Base-by-base conservation (phyloP, 2,329 filamentous ascomycete genomes). In the Clonostachys sp. region DNA sequence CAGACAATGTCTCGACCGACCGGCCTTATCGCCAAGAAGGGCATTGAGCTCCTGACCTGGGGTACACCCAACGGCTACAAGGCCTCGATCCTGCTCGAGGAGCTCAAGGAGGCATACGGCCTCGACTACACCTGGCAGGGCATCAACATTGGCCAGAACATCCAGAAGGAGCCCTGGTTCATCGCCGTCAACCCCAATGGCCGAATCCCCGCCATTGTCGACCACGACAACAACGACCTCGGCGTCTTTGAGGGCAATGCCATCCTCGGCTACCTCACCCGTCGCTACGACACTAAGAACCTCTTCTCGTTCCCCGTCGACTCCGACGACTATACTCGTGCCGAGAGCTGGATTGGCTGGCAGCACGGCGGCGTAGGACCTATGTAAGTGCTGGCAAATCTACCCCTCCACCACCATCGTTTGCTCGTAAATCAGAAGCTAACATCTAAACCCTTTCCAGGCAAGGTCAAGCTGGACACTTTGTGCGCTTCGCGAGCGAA, bases 41-140 rank as follows among this genome's bases (percentile, higher is more conserved):
- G 83, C 63, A 81, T 86, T 50, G 82, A 86, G 67, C 74, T 85
- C 50, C 67, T 86, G 34, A 86, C 81, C 1, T 78, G 70, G 52
- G 68, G 71, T 68, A 96, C 91, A 45, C 90, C 91, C 40, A 96
- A 96, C 68, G 90, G 91, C 53, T 86, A 94, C 75, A 95, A 95
- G 66, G 81, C 90, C 52, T 91, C 88, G 48, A 95, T 95, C 54
- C 78, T 89, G 12, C 72, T 96, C 14, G 89, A 95, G 68, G 91
- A 95, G 70, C 77, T 95, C 44, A 83, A 81, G 55, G 81, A 75
- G n/a, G 77, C 77, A 12, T 86, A 87, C 6, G 86, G 86, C 55
- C 71, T 94, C 36, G 80, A 86, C 14, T 95, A 95, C 71, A 83
- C 77, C 5, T 76, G 64, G 55, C 81, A 86, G 55, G 56, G 59